Evolutionary conservation across 352 stramenopile genomes (phyloP).

Genomic region (Globisporangium orthogonon): DNA sequence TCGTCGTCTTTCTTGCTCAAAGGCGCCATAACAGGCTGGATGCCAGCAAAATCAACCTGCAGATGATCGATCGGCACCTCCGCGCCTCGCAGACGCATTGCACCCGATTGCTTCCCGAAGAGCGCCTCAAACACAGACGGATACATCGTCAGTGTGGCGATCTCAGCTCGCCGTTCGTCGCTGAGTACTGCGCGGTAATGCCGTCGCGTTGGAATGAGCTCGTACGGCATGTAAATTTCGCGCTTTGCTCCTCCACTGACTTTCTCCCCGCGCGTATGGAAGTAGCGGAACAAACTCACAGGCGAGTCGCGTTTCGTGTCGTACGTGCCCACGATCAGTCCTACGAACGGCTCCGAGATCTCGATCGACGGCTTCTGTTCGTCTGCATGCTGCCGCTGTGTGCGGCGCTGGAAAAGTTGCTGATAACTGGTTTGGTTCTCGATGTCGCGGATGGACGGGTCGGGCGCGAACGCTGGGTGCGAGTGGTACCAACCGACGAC

Average conservation of each 20-base stretch:
- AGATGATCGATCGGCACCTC: background rate
- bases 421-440: conserved; percentile 94
- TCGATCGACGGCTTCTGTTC: conserved; percentile 13
- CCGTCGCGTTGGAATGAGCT: conserved; percentile 45
- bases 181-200: conserved; percentile 44
- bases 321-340: conserved; percentile 93
- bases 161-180: conserved; percentile 30
- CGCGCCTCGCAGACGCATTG: background rate
- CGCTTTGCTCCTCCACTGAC: conserved; percentile 42
- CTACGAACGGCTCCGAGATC: conserved; percentile 87
- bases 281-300: conserved; percentile 81
- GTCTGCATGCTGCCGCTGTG: conserved; percentile 9
- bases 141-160: conserved; percentile 33
- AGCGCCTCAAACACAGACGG: conserved; percentile 23
- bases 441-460: conserved; percentile 92
- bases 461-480: conserved; percentile 90
- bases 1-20: conserved; percentile 4
- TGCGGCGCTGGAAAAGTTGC: conserved; percentile 73
- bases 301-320: conserved; percentile 71
- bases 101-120: background rate
- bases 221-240: conserved; percentile 65
- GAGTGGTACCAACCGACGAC: conserved; percentile 96
- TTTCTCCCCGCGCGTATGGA: conserved; percentile 68
- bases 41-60: conserved; percentile 1
- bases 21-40: background rate